Percentiles rank a stretch among this genome's conserved stretches.
phyloP scores from a whole-genome alignment of 495 filamentous ascomycete species.

The Penicillium cinerascens region DNA sequence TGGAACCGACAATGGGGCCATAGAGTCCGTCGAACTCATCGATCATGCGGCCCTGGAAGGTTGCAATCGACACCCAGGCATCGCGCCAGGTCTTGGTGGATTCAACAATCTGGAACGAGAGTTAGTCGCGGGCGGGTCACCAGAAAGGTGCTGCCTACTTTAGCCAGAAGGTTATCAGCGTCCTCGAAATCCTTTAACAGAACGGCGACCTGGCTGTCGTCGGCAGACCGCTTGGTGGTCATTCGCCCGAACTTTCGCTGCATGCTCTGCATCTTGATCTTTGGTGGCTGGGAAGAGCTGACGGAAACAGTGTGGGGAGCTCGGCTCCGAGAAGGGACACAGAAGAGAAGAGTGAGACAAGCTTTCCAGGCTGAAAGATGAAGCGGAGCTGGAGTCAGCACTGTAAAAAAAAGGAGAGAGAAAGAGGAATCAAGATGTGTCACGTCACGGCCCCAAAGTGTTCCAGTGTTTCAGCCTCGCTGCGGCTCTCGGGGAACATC shows the following conservation, averaged over 20 bases:
- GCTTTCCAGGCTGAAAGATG: background rate
- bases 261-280: constrained; percentile 76
- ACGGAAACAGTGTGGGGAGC: background rate
- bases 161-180: constrained; percentile 71
- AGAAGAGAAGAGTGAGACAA: background rate
- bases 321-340: background rate
- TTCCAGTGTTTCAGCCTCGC: constrained; percentile 28
- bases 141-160: constrained; percentile 45
- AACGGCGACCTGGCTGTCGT: constrained; percentile 73
- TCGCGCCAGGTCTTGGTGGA: constrained; percentile 80
- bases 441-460: constrained; percentile 8
- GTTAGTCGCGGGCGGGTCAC: constrained; percentile 3
- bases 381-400: background rate
- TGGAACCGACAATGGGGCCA: constrained; percentile 70
- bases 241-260: constrained; percentile 72
- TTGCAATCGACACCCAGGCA: constrained; percentile 73
- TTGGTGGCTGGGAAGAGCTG: background rate
- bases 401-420: constrained; percentile 2
- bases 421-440: constrained; percentile 2
- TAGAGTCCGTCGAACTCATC: constrained; percentile 77
- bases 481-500: constrained; percentile 23
- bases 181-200: constrained; percentile 82
- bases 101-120: constrained; percentile 64
- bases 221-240: constrained; percentile 60
- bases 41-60: constrained; percentile 64